Evolutionary conservation across 2,329 filamentous ascomycete species (phyloP), one percentile per base, ranked within the genome.

Genomic region (Botrytis byssoidea): DNA sequence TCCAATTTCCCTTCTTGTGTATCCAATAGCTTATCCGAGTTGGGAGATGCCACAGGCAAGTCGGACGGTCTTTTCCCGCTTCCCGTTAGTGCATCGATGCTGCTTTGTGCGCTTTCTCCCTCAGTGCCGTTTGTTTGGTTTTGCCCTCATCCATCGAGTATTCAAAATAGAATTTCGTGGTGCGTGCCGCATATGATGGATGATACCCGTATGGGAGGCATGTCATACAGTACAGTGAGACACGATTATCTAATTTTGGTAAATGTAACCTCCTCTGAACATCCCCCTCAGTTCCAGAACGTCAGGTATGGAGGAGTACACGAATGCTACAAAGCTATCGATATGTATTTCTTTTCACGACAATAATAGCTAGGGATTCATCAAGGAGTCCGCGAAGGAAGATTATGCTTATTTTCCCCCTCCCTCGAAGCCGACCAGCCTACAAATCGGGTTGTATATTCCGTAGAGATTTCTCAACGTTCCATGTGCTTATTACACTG

Each of bases 231-330:
- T 42, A 42, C n/a, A 35, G 32, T 35, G 29, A 66, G 46, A 35
- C 64, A n/a, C 46, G 68, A 48, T 70, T 71, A 64, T 71, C 69
- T 71, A 71, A 71, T 70, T 70, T 70, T 70, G 68, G 68, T n/a
- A 25, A 46, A 51, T 35, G 35, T 22, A 25, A 57, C 67, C 67
- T 29, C 32, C 32, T 40, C 35, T n/a, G 25, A n/a, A 55, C 48
- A 55, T 55, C 35, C 59, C 20, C 59, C 59, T 61, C 42, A 20
- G 29, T 65, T 46, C 40, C 63, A 44, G 63, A 65, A 46, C n/a
- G 63, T 32, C 25, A 14, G 25, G 1, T 18, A 18, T 29, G 37
- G 25, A 29, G 60, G 61, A 44, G 61, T 64, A 61, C 35, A 61
- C 59, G 59, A 57, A 40, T n/a, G 59, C 22, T 18, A 61, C 22